A percentile compares a stretch with the other conserved stretches of the same genome.
These are phyloP conservation scores for Cucurbita ficifolia DNA, from an alignment of 306 rosid species.

Conservation along the genomic window DNA sequence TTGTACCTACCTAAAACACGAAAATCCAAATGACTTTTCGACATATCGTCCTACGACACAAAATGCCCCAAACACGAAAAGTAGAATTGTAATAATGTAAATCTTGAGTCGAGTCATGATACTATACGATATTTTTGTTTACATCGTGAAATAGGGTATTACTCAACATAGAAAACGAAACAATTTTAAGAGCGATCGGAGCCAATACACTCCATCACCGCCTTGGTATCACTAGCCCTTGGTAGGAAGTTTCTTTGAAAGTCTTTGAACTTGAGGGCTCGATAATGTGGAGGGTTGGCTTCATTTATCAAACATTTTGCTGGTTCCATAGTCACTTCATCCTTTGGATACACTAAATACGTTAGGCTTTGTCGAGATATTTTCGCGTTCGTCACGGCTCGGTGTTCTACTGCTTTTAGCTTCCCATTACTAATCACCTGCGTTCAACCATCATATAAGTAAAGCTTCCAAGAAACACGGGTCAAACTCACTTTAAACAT, in stretches of 20 bases:
- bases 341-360: not conserved
- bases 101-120: not conserved
- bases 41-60: not conserved
- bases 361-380: no score
- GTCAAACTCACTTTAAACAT: not conserved
- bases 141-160: not conserved
- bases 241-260: slow-evolving; percentile 20
- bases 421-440: slow-evolving; percentile 52
- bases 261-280: slow-evolving; percentile 27
- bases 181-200: not conserved
- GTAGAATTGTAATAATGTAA: not conserved
- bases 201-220: slow-evolving; percentile 4
- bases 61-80: not conserved
- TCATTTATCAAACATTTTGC: slow-evolving; percentile 25
- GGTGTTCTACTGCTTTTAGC: slow-evolving; percentile 45
- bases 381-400: slow-evolving; percentile 38
- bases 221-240: slow-evolving; percentile 22
- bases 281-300: slow-evolving; percentile 19
- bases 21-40: no score
- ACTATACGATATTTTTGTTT: not conserved
- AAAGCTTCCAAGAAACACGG: no score
- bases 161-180: not conserved
- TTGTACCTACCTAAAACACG: no score
- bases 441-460: no score
- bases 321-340: slow-evolving; percentile 33